These are phyloP conservation scores for Pilatotrama ljubarskyi DNA, from an alignment of 768 basidiomycete genomes.

Conservation along the genomic window DNA sequence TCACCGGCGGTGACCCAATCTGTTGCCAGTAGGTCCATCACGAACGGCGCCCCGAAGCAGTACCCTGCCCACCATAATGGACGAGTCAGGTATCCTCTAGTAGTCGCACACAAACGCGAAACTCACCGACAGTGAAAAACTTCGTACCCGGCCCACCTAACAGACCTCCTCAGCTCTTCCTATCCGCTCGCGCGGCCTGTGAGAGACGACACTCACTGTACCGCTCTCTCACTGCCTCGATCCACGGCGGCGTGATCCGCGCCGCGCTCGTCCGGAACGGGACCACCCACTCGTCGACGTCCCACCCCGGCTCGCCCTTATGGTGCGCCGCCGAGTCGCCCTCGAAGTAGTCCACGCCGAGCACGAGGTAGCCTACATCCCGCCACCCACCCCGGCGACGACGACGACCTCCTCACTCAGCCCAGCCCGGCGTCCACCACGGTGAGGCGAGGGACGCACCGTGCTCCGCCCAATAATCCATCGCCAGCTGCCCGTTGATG, in stretches of 20 bases:
- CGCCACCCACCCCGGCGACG: too few species aligned
- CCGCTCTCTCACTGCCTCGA: conserved; percentile 47
- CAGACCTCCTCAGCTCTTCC: too few species aligned
- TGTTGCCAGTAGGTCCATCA: conserved; percentile 46
- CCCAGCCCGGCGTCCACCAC: neutral
- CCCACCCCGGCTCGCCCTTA: conserved; percentile 31
- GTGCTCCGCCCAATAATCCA: conserved; percentile 62
- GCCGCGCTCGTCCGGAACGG: conserved; percentile 34
- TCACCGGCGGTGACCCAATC: conserved; percentile 50
- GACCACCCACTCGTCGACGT: conserved; percentile 16
- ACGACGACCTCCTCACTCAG: too few species aligned
- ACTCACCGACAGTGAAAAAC: conserved; percentile 22
- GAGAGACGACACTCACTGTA: conserved; percentile 50
- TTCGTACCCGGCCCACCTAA: conserved; percentile 27
- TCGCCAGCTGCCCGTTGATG: conserved; percentile 56
- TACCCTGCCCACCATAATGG: conserved; percentile 42
- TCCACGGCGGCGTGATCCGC: conserved; percentile 50
- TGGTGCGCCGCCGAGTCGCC: conserved; percentile 51
- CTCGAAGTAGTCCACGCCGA: conserved; percentile 65
- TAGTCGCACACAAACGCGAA: too few species aligned
- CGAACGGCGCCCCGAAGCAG: conserved; percentile 58
- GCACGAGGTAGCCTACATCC: conserved; percentile 53
- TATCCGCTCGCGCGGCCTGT: too few species aligned
- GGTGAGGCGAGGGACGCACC: conserved; percentile 38
- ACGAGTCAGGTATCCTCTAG: too few species aligned